These are phyloP conservation scores for Gillenia trifoliata DNA, from an alignment of 306 rosid species.

Conservation along the genomic window DNA sequence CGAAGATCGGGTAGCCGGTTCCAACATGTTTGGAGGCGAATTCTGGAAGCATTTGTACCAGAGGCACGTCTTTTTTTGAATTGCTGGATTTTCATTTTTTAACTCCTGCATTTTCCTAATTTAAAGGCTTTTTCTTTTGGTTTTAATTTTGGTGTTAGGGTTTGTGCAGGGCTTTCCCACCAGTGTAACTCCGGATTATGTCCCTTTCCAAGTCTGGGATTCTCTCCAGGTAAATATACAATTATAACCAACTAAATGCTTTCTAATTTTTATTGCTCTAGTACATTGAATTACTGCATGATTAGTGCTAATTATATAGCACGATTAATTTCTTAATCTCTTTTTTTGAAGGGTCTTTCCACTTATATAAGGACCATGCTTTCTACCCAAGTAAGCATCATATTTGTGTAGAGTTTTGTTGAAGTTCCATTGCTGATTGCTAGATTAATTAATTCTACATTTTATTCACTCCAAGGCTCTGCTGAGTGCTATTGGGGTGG, in stretches of 20 bases:
- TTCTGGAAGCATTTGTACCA: conserved; percentile 89
- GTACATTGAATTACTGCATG: background rate
- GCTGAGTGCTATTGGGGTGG: conserved; percentile 91
- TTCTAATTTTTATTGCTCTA: background rate
- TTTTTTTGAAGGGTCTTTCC: conserved; percentile 65
- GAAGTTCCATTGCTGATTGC: background rate
- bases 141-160: background rate
- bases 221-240: conserved; percentile 61
- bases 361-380: conserved; percentile 96
- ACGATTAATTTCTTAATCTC: background rate
- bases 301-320: background rate
- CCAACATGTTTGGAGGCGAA: conserved; percentile 58
- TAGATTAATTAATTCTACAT: background rate
- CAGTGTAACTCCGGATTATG: conserved; percentile 93
- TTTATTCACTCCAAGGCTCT: conserved; percentile 58
- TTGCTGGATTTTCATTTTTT: background rate
- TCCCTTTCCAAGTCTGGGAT: conserved; percentile 95
- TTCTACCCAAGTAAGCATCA: conserved; percentile 77
- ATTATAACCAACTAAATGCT: conserved; percentile 6
- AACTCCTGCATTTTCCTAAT: background rate
- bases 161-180: conserved; percentile 78
- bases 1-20: conserved; percentile 67
- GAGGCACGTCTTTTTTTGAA: conserved; percentile 52
- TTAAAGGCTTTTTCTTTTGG: background rate
- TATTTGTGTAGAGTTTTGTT: background rate